Evolutionary conservation across 176 grass and related monocot species (phyloP).

Genomic region (maize (Zea mays)): DNA sequence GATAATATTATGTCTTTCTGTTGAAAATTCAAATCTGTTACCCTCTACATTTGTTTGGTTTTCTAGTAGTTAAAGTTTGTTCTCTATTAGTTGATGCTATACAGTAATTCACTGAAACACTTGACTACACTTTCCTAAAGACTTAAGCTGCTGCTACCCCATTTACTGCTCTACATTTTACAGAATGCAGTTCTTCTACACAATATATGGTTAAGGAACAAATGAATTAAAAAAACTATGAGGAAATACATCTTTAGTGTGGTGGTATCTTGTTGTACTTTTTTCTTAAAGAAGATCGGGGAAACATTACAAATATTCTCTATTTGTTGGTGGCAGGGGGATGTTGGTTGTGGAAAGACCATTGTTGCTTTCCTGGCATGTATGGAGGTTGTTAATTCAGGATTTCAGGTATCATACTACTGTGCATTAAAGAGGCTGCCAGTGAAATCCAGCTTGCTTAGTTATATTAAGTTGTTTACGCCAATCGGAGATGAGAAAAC

Average conservation of each 20-base stretch:
- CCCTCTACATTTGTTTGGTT: not conserved
- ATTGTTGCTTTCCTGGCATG: conserved; percentile 91
- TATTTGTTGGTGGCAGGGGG: conserved; percentile 64
- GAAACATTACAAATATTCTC: not conserved
- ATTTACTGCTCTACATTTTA: conserved; percentile 8
- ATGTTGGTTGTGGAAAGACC: conserved; percentile 98
- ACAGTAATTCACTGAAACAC: not conserved
- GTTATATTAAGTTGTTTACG: conserved; percentile 27
- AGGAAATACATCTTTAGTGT: not conserved
- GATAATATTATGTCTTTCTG: conserved; percentile 1
- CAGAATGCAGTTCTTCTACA: not conserved
- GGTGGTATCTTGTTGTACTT: not conserved
- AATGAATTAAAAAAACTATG: not conserved
- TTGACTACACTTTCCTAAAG: not conserved
- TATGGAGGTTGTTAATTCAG: conserved; percentile 92
- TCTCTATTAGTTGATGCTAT: not conserved
- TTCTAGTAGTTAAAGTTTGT: conserved; percentile 7
- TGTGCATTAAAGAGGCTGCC: conserved; percentile 7
- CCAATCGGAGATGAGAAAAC: conserved; percentile 31
- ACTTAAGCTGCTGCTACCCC: not conserved
- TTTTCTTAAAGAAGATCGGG: not conserved
- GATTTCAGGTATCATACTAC: conserved; percentile 77
- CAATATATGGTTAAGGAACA: not conserved
- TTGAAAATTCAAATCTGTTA: conserved; percentile 30
- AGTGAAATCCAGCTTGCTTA: conserved; percentile 17